Percentiles rank a stretch among this genome's conserved stretches.
These are phyloP conservation scores for Boletus rubroflammeus DNA, from an alignment of 768 basidiomycete species.

Conservation along the genomic window DNA sequence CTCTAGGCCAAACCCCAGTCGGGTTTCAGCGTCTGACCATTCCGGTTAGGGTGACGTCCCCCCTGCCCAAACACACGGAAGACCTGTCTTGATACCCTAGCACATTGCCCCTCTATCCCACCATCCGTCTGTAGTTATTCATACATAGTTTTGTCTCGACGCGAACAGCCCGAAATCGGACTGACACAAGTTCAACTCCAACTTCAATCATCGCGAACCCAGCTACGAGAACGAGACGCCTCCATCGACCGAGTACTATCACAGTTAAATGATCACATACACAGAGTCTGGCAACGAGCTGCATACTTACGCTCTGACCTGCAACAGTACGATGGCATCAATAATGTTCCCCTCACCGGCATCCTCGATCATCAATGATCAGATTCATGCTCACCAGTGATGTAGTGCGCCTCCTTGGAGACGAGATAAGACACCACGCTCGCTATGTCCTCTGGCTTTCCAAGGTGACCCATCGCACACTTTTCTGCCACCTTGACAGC, in stretches of 20 bases:
- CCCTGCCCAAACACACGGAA: too few species aligned
- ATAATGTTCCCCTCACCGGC: neutral
- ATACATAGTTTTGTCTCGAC: too few species aligned
- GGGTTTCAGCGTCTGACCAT: too few species aligned
- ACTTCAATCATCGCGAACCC: neutral
- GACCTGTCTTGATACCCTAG: too few species aligned
- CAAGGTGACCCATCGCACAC: constrained; percentile 9
- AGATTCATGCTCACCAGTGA: constrained; percentile 24
- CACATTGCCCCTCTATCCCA: too few species aligned
- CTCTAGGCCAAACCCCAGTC: too few species aligned
- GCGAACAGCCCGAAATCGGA: too few species aligned
- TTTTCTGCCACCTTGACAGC: neutral
- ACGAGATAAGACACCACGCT: constrained; percentile 30
- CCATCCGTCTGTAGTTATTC: too few species aligned
- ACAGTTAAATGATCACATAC: neutral
- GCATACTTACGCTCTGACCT: neutral
- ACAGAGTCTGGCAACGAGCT: neutral
- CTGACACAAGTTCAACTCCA: neutral
- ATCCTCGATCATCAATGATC: neutral
- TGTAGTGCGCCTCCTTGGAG: constrained; percentile 27
- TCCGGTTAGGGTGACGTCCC: too few species aligned
- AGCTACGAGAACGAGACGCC: constrained; percentile 12
- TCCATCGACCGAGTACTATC: constrained; percentile 11
- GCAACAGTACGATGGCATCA: neutral
- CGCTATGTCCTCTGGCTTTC: constrained; percentile 24